Evolutionary conservation across 495 filamentous ascomycete genomes (phyloP).

Genomic region (Penicillium steckii): DNA sequence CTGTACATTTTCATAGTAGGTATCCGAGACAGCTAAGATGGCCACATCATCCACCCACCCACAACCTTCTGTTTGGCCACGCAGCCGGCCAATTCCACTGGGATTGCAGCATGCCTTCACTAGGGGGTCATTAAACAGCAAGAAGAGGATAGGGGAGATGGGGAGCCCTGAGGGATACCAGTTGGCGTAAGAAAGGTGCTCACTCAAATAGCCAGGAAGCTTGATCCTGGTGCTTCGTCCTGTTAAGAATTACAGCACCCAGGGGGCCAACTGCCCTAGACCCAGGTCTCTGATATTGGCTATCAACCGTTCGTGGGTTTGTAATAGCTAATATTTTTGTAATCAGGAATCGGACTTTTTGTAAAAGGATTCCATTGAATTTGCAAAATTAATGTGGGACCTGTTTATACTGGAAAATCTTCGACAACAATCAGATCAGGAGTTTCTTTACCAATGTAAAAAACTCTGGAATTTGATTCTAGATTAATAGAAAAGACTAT

Average conservation of each 20-base stretch:
- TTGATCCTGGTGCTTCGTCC: neutral
- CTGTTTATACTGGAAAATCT: no score
- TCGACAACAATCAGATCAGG: no score
- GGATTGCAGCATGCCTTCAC: slow-evolving; percentile 3
- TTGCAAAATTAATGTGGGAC: no score
- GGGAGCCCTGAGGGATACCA: slow-evolving; percentile 23
- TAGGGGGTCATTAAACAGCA: slow-evolving; percentile 20
- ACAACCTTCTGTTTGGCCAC: neutral
- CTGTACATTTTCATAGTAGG: neutral
- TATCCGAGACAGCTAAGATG: slow-evolving; percentile 1
- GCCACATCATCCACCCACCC: slow-evolving; percentile 18
- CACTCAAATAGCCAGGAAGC: neutral
- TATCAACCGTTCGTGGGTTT: slow-evolving; percentile 16
- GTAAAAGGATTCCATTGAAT: no score
- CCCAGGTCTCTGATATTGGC: slow-evolving; percentile 18
- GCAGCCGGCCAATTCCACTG: neutral
- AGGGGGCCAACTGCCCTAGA: neutral
- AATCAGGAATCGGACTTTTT: no score
- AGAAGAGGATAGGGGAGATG: slow-evolving; percentile 24
- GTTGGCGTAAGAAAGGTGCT: neutral
- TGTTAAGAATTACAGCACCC: neutral
- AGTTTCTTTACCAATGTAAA: no score
- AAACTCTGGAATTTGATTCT: no score
- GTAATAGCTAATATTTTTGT: no score
- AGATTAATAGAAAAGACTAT: no score